Conservation (phyloP, 2,329 filamentous ascomycete genomes). For the Sclerotinia subarctica region DNA sequence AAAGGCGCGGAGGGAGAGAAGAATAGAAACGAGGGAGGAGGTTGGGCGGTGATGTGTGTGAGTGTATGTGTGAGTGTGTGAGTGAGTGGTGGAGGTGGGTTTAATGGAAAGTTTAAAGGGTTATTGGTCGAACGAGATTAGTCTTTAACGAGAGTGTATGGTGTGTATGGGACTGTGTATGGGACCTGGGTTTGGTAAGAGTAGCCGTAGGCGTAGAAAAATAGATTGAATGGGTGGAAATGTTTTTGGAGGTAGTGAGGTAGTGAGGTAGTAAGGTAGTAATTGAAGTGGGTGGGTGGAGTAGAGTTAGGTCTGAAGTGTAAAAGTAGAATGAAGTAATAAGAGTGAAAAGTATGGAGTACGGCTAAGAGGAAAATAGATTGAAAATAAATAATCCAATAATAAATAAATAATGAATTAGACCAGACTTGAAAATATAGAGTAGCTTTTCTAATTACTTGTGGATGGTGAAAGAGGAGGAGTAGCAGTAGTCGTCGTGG, state of each 20-base stretch:
- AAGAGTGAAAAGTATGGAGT: neutral
- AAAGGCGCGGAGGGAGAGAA: slow-evolving; percentile 26
- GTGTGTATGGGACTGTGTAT: too few species aligned
- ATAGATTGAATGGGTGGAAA: slow-evolving; percentile 14
- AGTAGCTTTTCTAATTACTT: neutral
- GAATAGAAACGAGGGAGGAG: slow-evolving; percentile 26
- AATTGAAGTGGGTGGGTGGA: slow-evolving; percentile 18
- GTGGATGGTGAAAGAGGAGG: neutral
- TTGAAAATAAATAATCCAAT: neutral
- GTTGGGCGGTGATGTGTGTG: slow-evolving; percentile 31
- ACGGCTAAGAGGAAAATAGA: neutral
- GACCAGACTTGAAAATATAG: neutral
- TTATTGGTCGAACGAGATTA: slow-evolving; percentile 16
- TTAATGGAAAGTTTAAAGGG: slow-evolving; percentile 20
- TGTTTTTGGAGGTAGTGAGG: neutral
- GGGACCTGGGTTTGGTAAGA: neutral
- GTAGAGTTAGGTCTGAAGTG: neutral
- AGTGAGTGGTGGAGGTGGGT: slow-evolving; percentile 30
- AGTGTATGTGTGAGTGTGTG: slow-evolving; percentile 31
- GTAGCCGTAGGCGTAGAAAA: slow-evolving; percentile 18
- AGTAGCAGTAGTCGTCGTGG: neutral
- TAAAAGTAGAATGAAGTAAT: neutral
- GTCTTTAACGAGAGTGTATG: slow-evolving; percentile 17
- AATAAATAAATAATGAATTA: neutral
- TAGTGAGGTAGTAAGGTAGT: slow-evolving; percentile 11